Conservation (phyloP, 129 eudicot species). For the Escallonia herrerae region DNA sequence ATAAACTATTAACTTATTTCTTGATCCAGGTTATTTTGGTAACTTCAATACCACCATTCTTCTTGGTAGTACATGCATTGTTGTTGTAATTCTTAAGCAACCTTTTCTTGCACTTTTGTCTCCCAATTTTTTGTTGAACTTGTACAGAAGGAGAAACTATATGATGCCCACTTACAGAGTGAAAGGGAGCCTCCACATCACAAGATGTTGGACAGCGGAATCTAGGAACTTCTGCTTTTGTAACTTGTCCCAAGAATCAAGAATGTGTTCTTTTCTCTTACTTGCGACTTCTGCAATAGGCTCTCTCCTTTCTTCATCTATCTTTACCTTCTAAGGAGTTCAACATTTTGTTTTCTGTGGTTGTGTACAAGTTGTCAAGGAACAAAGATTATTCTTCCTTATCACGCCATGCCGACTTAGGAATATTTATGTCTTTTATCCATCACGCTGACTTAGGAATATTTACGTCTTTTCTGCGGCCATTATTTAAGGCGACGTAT, state of each 20-base stretch:
- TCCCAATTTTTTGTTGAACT: constrained; percentile 14
- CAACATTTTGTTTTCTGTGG: background rate
- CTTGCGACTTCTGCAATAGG: no score
- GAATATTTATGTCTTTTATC: constrained; percentile 9
- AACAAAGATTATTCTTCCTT: constrained; percentile 25
- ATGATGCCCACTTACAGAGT: no score
- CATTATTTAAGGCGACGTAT: background rate
- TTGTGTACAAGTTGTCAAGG: constrained; percentile 7
- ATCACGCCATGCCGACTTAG: constrained; percentile 11
- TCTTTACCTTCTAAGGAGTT: background rate
- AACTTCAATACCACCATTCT: constrained; percentile 5
- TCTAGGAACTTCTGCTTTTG: background rate
- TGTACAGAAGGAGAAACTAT: background rate
- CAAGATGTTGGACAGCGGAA: background rate
- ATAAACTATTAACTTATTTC: background rate
- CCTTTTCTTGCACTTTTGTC: background rate
- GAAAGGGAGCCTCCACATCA: background rate
- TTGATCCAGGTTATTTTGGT: background rate
- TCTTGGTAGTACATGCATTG: constrained; percentile 16
- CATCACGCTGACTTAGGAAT: background rate
- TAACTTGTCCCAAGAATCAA: constrained; percentile 3
- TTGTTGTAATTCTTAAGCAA: constrained; percentile 24
- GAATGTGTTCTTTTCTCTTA: constrained; percentile 3
- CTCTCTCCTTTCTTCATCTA: background rate
- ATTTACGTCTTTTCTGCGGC: background rate